Evolutionary conservation across 75 land plant genomes (phyloP), one percentile per base, ranked within the genome.

Genomic region (Larix kaempferi): DNA sequence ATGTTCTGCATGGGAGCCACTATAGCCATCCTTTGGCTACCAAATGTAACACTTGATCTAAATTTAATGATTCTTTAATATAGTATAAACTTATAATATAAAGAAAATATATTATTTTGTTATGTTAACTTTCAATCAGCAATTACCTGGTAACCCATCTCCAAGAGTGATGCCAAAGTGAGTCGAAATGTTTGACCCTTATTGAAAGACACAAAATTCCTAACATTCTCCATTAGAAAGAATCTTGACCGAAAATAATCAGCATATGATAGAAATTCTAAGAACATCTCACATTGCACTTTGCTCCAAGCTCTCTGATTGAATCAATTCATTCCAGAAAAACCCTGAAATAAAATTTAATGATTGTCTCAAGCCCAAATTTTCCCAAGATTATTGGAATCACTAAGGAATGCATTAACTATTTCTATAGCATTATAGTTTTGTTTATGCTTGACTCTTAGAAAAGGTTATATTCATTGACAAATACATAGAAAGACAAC

Each of bases 281-380:
- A 78, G 6, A 96, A 92, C 97, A 96, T 96, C 65, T 96, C 99
- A 81, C 99, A 96, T 61, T 96, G 99, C 25, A 96, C 95, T 77
- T 94, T 94, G 82, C 97, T 94, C 99, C 99, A 96, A 12, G 88
- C 79, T 22, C 99, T 90, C 74, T 91, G 92, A 41, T 94, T 96
- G 78, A 96, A 96, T 66, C 99, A 78, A 59, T 96, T 96, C 99
- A 96, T 96, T 58, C 99, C 99, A 82, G 99, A 96, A 77, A 96
- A 96, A 21, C 99, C 99, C 99, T 96, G 89, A 54, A 83, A 26
- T 59, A 63, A 67, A 66, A 74, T 21, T 21, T 60, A 60, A 60
- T n/a, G n/a, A 21, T 60, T 49, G 54, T 49, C 54, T 49, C 54
- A 49, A 12, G 10, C 54, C 54, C 54, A 49, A 10, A 49, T 6